Evolutionary conservation across 2,329 filamentous ascomycete genomes (phyloP).

Genomic region (Xenosphaeropsis pyriputrescens): DNA sequence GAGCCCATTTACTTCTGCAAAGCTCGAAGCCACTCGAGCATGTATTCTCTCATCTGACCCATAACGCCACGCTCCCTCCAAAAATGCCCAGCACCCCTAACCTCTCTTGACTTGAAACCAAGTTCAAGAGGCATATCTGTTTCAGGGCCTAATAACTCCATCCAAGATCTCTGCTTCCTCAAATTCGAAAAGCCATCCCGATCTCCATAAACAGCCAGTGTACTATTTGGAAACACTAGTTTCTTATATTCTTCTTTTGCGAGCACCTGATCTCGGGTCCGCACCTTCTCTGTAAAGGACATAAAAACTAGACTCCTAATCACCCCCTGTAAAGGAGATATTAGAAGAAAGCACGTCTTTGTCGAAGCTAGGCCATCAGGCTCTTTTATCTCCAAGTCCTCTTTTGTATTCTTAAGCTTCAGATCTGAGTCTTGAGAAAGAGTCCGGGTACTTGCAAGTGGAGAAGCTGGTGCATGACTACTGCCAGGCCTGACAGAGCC

Average conservation of each 20-base stretch:
- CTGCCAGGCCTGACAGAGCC: too few relatives aligned
- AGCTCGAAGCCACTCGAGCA: not conserved
- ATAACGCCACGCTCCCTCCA: slow-evolving; percentile 21
- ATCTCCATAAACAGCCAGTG: slow-evolving; percentile 61
- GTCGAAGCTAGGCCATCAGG: slow-evolving; percentile 1
- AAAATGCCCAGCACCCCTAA: slow-evolving; percentile 35
- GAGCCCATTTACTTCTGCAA: too few relatives aligned
- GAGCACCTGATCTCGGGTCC: slow-evolving; percentile 11
- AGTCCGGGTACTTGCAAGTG: slow-evolving; percentile 1
- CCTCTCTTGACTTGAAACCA: slow-evolving; percentile 24
- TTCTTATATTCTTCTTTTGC: slow-evolving; percentile 29
- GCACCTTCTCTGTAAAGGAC: too few relatives aligned
- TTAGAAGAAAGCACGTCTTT: slow-evolving; percentile 13
- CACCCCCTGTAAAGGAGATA: slow-evolving; percentile 1
- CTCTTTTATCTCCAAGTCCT: not conserved
- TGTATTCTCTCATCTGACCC: not conserved
- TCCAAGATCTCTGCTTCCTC: slow-evolving; percentile 54
- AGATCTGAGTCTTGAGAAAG: not conserved
- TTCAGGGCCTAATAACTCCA: slow-evolving; percentile 26
- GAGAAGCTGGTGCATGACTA: not conserved
- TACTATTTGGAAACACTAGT: slow-evolving; percentile 35
- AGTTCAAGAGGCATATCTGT: not conserved
- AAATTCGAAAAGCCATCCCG: slow-evolving; percentile 58
- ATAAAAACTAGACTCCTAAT: slow-evolving; percentile 6
- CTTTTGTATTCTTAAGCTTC: not conserved